Conservation (phyloP, 1,139 yeast species). For the Protomyces lactucae-debilis region DNA sequence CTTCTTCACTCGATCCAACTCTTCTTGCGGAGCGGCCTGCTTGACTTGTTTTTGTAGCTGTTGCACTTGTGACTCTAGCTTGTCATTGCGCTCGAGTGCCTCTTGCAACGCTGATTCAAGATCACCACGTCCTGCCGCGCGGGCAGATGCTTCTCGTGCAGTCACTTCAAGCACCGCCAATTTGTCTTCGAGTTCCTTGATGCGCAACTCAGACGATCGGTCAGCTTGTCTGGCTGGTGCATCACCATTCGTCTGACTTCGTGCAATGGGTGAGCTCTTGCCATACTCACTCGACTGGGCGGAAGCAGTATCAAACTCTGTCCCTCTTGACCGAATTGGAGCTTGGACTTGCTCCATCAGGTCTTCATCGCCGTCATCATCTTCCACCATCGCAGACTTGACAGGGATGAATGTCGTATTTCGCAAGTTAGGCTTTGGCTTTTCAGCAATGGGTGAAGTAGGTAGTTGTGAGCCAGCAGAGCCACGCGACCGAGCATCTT, state of each 20-base stretch:
- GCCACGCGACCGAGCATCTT: neutral
- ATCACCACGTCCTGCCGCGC: neutral
- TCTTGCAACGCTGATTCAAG: conserved; percentile 11
- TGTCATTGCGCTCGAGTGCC: conserved; percentile 7
- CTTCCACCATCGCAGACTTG: conserved; percentile 74
- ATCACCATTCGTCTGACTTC: conserved; percentile 41
- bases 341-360: neutral
- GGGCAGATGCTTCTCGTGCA: conserved; percentile 5
- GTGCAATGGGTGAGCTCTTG: conserved; percentile 41
- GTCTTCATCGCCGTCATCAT: conserved; percentile 55
- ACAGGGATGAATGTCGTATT: conserved; percentile 67
- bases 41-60: neutral
- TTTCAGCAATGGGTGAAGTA: neutral
- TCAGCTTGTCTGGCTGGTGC: conserved; percentile 37
- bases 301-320: neutral
- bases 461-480: neutral
- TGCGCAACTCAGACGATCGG: neutral
- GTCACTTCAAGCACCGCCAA: neutral
- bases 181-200: neutral
- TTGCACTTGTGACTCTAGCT: conserved; percentile 4
- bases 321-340: neutral
- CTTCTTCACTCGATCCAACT: conserved; percentile 25
- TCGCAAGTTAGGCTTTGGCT: conserved; percentile 40
- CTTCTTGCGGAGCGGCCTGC: conserved; percentile 20
- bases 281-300: conserved; percentile 30